Evolutionary conservation across 1,284 basidiomycete genomes (phyloP).

Genomic region (Irpex sp.): DNA sequence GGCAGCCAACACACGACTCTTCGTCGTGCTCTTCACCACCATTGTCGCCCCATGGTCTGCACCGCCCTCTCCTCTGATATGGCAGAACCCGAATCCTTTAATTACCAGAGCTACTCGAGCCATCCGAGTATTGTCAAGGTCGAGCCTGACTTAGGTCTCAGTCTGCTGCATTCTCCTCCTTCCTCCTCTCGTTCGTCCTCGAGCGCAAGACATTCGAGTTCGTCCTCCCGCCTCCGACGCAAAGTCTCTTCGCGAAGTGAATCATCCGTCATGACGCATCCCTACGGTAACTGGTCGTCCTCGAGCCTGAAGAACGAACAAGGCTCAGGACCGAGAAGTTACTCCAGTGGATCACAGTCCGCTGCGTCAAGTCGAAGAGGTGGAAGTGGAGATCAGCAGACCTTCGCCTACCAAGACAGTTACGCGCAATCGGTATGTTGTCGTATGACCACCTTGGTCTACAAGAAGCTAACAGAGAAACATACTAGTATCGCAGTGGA

Average conservation of each 20-base stretch:
- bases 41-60: slow-evolving; percentile 30
- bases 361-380: slow-evolving; percentile 20
- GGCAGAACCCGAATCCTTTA: slow-evolving; percentile 26
- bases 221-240: slow-evolving; percentile 16
- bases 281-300: slow-evolving; percentile 25
- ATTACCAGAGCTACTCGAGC: slow-evolving; percentile 16
- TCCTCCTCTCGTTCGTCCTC: slow-evolving; percentile 19
- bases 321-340: slow-evolving; percentile 18
- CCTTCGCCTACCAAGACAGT: slow-evolving; percentile 19
- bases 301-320: slow-evolving; percentile 21
- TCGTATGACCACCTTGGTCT: slow-evolving; percentile 12
- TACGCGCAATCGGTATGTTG: slow-evolving; percentile 21
- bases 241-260: slow-evolving; percentile 12
- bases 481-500: slow-evolving; percentile 10
- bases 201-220: slow-evolving; percentile 14
- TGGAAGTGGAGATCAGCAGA: slow-evolving; percentile 28
- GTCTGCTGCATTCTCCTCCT: slow-evolving; percentile 18
- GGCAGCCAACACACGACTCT: slow-evolving; percentile 27
- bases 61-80: slow-evolving; percentile 37
- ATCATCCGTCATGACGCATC: slow-evolving; percentile 26
- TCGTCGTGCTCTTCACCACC: slow-evolving; percentile 16
- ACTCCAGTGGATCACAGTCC: slow-evolving; percentile 16
- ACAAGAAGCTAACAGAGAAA: slow-evolving; percentile 6
- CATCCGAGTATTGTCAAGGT: slow-evolving; percentile 39
- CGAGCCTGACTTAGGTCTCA: slow-evolving; percentile 29